Base-by-base conservation (phyloP, 1,284 basidiomycete species). In the Apiotrichum akiyoshidainum region DNA sequence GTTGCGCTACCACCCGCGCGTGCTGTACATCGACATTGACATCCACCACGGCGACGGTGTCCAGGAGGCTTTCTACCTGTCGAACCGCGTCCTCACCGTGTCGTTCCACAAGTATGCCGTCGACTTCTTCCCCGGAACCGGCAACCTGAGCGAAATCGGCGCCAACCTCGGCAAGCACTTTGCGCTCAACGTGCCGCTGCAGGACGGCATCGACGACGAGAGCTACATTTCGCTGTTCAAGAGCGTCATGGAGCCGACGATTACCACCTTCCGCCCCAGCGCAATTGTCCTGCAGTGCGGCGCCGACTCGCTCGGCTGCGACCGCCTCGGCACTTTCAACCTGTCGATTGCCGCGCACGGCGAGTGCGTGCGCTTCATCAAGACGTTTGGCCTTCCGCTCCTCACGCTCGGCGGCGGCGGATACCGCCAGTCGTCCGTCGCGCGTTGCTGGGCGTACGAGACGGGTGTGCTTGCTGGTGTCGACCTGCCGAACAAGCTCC, bases 101-200 rank as follows among this genome's bases (percentile, higher is more conserved):
- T 98, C 95, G 0, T 99, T 99, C 79, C 95, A 99, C 83, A 99
- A 99, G 79, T 99, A 97, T 80, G 94, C 90, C 2, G 92, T 92
- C 62, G 92, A 97, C 72, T 99, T 99, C 81, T 99, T 99, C 78
- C 93, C 93, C 0, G 92, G 92, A 0, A 97, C 93, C 0, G 93
- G 93, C 16, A 92, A 93, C 73, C 82, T 95, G 13, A 89, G 92
- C 68, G 93, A 96, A 78, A 89, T 90, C 59, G 83, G 83, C 9
- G 88, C 91, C n/a, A 83, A 84, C 19, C 76, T 87, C 2, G 96
- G 95, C 56, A 97, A 96, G 79, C 90, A 99, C 76, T 99, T 98
- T 75, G 89, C 87, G 59, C 82, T 99, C 51, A 99, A 99, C 72
- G 90, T 99, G 1, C 96, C 95, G 1, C 80, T 99, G 0, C 89